Percentiles rank a stretch among this genome's conserved stretches.
These are phyloP conservation scores for Pyrenophora graminea DNA, from an alignment of 2,329 filamentous ascomycete genomes.

Conservation along the genomic window DNA sequence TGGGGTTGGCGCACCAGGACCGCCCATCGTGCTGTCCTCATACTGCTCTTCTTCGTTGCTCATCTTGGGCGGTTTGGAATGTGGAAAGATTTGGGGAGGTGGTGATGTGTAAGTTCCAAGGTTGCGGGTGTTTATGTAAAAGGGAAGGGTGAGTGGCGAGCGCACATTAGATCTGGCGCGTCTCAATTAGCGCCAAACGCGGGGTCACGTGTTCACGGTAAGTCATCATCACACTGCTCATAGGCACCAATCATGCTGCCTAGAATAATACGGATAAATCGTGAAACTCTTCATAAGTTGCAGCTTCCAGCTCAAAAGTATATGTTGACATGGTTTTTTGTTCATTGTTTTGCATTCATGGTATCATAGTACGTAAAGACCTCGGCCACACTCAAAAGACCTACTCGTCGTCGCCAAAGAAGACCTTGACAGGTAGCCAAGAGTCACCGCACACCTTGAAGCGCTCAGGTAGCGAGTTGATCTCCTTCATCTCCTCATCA, in stretches of 20 bases:
- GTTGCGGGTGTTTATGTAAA: conserved; percentile 6
- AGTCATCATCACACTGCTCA: neutral
- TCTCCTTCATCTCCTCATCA: conserved; percentile 70
- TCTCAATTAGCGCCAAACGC: conserved; percentile 27
- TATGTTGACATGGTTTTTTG: neutral
- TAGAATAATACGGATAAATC: neutral
- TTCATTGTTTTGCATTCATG: conserved; percentile 16
- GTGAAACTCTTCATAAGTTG: neutral
- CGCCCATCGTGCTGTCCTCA: conserved; percentile 69
- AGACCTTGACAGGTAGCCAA: conserved; percentile 77
- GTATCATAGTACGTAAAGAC: conserved; percentile 13
- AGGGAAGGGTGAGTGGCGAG: conserved; percentile 18
- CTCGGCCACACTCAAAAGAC: neutral
- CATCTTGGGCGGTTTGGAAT: conserved; percentile 41
- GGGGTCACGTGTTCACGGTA: conserved; percentile 26
- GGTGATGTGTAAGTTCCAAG: neutral
- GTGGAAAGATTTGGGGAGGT: neutral
- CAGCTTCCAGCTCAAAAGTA: neutral
- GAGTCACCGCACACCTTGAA: conserved; percentile 74
- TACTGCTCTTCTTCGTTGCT: conserved; percentile 64
- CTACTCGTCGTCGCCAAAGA: conserved; percentile 81
- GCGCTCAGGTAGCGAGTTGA: conserved; percentile 70
- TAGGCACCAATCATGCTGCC: neutral
- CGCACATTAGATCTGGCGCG: conserved; percentile 11
- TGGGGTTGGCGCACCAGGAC: conserved; percentile 91